phyloP scores from a whole-genome alignment of 202 grass and related monocot genomes.

The Carex arenaria region DNA sequence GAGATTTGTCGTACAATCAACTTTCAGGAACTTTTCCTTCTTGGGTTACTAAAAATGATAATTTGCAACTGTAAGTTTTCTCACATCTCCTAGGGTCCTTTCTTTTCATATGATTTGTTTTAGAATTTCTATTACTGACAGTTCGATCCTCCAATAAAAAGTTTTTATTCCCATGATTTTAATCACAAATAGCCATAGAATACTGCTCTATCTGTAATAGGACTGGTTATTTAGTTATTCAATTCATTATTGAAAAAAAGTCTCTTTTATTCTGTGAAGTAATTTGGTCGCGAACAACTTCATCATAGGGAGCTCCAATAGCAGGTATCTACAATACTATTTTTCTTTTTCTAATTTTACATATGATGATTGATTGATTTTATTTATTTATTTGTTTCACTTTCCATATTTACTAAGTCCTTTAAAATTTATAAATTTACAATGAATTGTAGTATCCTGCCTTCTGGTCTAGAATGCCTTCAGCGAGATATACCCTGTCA shows the following conservation, averaged over 20 bases:
- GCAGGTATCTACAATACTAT: slow-evolving; percentile 23
- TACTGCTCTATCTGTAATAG: background rate
- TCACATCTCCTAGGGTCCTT: background rate
- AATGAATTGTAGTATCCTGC: slow-evolving; percentile 43
- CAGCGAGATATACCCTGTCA: slow-evolving; percentile 68
- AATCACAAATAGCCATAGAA: background rate
- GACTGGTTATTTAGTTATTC: background rate
- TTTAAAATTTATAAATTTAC: slow-evolving; percentile 14
- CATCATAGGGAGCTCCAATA: slow-evolving; percentile 28
- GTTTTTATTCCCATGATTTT: background rate
- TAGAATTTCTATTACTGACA: background rate
- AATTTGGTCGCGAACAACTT: slow-evolving; percentile 67
- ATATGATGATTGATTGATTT: background rate
- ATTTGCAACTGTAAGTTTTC: slow-evolving; percentile 35
- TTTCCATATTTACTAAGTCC: background rate
- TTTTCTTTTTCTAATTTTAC: background rate
- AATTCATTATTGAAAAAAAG: background rate
- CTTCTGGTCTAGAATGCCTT: slow-evolving; percentile 53
- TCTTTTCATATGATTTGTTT: background rate
- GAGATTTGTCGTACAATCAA: slow-evolving; percentile 50
- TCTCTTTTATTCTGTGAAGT: background rate
- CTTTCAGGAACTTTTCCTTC: slow-evolving; percentile 43
- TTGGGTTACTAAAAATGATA: slow-evolving; percentile 30
- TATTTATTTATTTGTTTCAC: slow-evolving; percentile 1
- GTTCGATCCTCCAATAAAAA: background rate